These are phyloP conservation scores for Botrytis cinerea DNA, from an alignment of 2,329 filamentous ascomycete species.

Conservation along the genomic window DNA sequence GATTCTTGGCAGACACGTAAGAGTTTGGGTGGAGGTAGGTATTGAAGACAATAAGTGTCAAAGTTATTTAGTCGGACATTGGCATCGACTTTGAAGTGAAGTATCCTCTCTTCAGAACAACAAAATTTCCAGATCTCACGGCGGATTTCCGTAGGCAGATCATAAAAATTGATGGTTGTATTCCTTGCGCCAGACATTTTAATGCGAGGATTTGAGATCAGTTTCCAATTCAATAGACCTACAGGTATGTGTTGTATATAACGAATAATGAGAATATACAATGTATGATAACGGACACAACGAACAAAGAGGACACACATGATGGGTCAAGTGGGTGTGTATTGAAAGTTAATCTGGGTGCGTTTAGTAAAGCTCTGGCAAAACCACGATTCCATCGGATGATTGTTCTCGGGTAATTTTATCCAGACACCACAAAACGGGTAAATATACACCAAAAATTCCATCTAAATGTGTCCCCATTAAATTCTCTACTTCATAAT, in stretches of 20 bases:
- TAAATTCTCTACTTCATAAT: background rate
- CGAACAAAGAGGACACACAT: background rate
- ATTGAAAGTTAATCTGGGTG: rapidly evolving
- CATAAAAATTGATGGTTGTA: background rate
- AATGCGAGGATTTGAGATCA: background rate
- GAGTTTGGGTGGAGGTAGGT: background rate
- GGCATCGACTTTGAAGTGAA: background rate
- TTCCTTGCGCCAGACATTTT: background rate
- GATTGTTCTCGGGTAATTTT: rapidly evolving
- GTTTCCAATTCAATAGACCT: background rate
- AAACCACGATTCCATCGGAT: background rate
- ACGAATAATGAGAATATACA: background rate
- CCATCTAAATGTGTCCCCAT: background rate
- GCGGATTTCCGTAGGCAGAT: background rate
- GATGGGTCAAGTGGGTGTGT: background rate
- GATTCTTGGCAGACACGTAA: background rate
- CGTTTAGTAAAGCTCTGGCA: rapidly evolving
- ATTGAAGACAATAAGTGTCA: background rate
- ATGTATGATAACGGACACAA: background rate
- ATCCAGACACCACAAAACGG: rapidly evolving
- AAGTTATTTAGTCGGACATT: background rate
- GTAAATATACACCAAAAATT: background rate
- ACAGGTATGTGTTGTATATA: background rate
- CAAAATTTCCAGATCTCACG: background rate
- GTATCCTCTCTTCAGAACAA: background rate